Conservation (phyloP, 495 filamentous ascomycete genomes). For the Talaromyces stipitatus region DNA sequence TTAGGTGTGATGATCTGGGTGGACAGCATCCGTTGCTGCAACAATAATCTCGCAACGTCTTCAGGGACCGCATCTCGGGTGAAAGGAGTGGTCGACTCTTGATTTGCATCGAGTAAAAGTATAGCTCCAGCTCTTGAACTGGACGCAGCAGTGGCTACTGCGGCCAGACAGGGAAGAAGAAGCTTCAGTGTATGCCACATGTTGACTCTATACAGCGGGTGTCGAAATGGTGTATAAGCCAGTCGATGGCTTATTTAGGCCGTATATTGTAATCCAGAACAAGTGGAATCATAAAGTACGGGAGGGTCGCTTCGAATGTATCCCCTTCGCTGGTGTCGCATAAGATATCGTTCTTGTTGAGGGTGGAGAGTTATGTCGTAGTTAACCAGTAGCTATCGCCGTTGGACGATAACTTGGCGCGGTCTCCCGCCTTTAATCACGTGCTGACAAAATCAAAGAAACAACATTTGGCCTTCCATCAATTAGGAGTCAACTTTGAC, state of each 20-base stretch:
- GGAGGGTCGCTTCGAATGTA: neutral
- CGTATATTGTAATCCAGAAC: neutral
- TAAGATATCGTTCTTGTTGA: neutral
- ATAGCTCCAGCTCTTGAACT: neutral
- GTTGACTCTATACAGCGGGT: neutral
- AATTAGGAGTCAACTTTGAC: neutral
- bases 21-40: slow-evolving; percentile 4
- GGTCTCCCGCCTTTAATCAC: slow-evolving; percentile 10
- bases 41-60: slow-evolving; percentile 2
- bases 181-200: slow-evolving; percentile 3
- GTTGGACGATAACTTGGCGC: neutral
- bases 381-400: slow-evolving; percentile 7
- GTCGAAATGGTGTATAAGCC: neutral
- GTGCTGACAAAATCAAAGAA: slow-evolving; percentile 8
- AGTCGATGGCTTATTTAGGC: neutral
- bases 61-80: neutral
- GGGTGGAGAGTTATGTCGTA: neutral
- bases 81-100: neutral
- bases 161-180: slow-evolving; percentile 1
- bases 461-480: neutral
- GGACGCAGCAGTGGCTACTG: slow-evolving; percentile 1
- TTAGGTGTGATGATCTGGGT: neutral
- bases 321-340: neutral
- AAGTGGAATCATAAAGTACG: neutral
- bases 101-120: neutral